These are phyloP conservation scores for Diaporthe sp. DNA, from an alignment of 2,329 filamentous ascomycete species.

Conservation along the genomic window DNA sequence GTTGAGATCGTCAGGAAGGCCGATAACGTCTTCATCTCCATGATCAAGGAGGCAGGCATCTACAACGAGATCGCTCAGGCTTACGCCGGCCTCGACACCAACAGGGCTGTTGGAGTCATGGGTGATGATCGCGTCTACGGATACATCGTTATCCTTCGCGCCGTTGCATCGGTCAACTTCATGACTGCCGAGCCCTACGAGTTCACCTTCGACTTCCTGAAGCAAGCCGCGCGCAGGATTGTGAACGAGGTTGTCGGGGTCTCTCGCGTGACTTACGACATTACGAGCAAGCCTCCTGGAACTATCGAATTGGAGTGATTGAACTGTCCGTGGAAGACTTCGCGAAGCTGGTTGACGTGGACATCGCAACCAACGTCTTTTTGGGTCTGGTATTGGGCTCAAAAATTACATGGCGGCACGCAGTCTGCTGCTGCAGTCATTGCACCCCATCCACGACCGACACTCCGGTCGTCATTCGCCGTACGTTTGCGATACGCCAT, in stretches of 20 bases:
- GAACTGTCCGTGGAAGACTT: neutral
- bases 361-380: neutral
- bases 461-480: neutral
- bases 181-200: constrained; percentile 82
- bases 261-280: constrained; percentile 79
- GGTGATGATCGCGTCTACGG: constrained; percentile 76
- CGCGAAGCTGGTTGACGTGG: neutral
- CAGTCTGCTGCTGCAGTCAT: neutral
- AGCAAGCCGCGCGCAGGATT: constrained; percentile 76
- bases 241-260: constrained; percentile 84
- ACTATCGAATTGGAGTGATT: constrained; percentile 29
- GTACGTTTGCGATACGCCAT: neutral
- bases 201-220: constrained; percentile 58
- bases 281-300: constrained; percentile 21
- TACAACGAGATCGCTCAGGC: constrained; percentile 71
- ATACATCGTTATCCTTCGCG: constrained; percentile 52
- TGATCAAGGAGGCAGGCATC: constrained; percentile 79
- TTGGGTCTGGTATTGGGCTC: neutral
- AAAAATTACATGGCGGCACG: neutral
- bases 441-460: neutral
- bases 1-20: constrained; percentile 84
- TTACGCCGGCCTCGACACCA: constrained; percentile 61
- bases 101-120: constrained; percentile 57
- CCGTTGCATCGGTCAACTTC: constrained; percentile 70
- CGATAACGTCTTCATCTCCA: constrained; percentile 83